These are phyloP conservation scores for Nigrograna mackinnonii DNA, from an alignment of 2,329 filamentous ascomycete species.

Conservation along the genomic window DNA sequence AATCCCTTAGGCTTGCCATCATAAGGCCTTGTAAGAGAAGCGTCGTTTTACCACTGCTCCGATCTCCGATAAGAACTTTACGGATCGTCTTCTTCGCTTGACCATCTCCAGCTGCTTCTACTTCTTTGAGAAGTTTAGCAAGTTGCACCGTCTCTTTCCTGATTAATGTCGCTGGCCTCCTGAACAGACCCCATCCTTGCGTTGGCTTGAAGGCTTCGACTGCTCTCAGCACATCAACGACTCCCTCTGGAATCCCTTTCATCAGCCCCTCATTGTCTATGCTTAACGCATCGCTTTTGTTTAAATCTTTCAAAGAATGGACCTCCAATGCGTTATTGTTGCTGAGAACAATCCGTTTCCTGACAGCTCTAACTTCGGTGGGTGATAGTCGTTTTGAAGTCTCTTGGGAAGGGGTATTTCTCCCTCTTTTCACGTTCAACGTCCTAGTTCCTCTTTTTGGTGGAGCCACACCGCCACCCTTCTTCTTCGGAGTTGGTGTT, in stretches of 20 bases:
- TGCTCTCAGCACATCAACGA: conserved; percentile 81
- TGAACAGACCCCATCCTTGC: conserved; percentile 87
- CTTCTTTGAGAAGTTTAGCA: conserved; percentile 49
- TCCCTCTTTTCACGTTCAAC: conserved; percentile 47
- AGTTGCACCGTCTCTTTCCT: conserved; percentile 77
- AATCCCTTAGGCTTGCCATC: conserved; percentile 79
- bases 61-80: conserved; percentile 73
- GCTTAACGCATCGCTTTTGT: conserved; percentile 53
- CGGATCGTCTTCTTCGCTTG: conserved; percentile 59
- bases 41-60: conserved; percentile 83
- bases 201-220: conserved; percentile 88
- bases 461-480: conserved; percentile 25
- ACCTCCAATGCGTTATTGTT: conserved; percentile 92
- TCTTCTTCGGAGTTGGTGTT: conserved; percentile 30
- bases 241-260: conserved; percentile 66
- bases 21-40: conserved; percentile 81
- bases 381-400: conserved; percentile 59
- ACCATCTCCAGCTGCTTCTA: conserved; percentile 61
- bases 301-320: conserved; percentile 65
- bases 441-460: conserved; percentile 42
- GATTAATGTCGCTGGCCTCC: conserved; percentile 77
- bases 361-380: conserved; percentile 84
- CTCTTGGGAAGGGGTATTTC: conserved; percentile 43
- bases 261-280: conserved; percentile 64
- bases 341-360: conserved; percentile 88